These are phyloP conservation scores for Astragalus membranaceus DNA, from an alignment of 306 rosid species.

Conservation along the genomic window DNA sequence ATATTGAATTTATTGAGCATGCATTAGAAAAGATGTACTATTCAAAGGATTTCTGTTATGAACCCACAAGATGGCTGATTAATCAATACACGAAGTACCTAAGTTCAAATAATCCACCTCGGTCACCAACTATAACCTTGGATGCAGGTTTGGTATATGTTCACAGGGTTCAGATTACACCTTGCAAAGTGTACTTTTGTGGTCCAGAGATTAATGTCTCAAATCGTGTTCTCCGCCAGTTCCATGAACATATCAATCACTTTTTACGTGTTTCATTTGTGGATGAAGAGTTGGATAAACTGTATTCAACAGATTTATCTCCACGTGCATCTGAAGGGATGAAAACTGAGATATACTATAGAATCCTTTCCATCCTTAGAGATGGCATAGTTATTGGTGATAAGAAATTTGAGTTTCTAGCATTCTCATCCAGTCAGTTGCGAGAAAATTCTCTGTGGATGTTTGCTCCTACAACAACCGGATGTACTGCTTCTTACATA, in stretches of 20 bases:
- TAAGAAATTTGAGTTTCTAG: conserved; percentile 77
- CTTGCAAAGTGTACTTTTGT: conserved; percentile 56
- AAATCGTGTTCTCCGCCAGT: conserved; percentile 70
- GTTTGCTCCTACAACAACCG: conserved; percentile 59
- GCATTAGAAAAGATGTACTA: conserved; percentile 54
- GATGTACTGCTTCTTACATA: conserved; percentile 38
- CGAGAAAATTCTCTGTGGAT: conserved; percentile 82
- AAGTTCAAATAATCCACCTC: conserved; percentile 19
- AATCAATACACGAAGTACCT: conserved; percentile 43
- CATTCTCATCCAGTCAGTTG: conserved; percentile 85
- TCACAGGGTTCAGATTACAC: conserved; percentile 70
- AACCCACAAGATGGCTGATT: conserved; percentile 57
- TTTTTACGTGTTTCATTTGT: conserved; percentile 82
- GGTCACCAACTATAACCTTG: conserved; percentile 43
- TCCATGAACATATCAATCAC: conserved; percentile 36
- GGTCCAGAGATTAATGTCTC: conserved; percentile 89
- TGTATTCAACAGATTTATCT: conserved; percentile 62
- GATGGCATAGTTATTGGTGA: conserved; percentile 63
- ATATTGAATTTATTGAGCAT: conserved; percentile 34
- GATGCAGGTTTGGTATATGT: conserved; percentile 67
- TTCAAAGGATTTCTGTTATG: conserved; percentile 57
- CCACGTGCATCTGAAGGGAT: conserved; percentile 40
- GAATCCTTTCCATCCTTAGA: conserved; percentile 57
- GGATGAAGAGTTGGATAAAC: conserved; percentile 67
- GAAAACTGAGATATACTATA: conserved; percentile 49